phyloP scores from a whole-genome alignment of 768 basidiomycete genomes.

The Hygrocybe coccinea region DNA sequence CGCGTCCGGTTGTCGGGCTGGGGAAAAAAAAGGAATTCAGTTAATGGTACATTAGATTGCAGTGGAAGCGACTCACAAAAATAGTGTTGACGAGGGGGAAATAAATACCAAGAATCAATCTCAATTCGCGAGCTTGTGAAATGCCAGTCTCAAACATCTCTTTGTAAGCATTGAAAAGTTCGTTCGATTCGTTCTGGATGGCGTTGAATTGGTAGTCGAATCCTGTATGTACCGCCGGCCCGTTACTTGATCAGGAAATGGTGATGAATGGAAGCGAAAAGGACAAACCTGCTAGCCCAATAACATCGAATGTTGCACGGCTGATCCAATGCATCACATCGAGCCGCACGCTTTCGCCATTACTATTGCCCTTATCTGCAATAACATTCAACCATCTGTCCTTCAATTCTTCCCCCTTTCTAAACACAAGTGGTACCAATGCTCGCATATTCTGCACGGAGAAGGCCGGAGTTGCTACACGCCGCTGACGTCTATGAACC shows the following conservation, averaged over 20 bases:
- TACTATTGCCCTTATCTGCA: constrained; percentile 22
- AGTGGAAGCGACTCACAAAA: constrained; percentile 44
- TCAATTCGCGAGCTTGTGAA: constrained; percentile 46
- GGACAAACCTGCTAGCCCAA: constrained; percentile 73
- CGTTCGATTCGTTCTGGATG: constrained; percentile 72
- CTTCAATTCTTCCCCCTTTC: constrained; percentile 58
- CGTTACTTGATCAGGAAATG: neutral
- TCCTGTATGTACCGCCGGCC: constrained; percentile 36
- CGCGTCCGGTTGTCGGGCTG: constrained; percentile 53
- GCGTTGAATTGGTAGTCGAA: constrained; percentile 87
- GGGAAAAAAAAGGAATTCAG: neutral
- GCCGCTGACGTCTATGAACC: constrained; percentile 74
- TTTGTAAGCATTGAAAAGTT: constrained; percentile 73
- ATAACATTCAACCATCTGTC: constrained; percentile 57
- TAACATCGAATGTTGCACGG: constrained; percentile 84
- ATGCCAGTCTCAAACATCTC: constrained; percentile 79
- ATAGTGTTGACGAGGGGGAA: constrained; percentile 50
- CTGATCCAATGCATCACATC: constrained; percentile 81
- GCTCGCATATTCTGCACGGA: constrained; percentile 72
- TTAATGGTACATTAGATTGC: neutral
- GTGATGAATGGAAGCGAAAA: neutral
- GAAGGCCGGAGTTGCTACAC: constrained; percentile 74
- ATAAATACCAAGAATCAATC: constrained; percentile 51
- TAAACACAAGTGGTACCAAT: constrained; percentile 67
- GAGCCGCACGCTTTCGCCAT: constrained; percentile 38